phyloP scores from a whole-genome alignment of 2,329 filamentous ascomycete genomes.

The Aspergillus amoenus region DNA sequence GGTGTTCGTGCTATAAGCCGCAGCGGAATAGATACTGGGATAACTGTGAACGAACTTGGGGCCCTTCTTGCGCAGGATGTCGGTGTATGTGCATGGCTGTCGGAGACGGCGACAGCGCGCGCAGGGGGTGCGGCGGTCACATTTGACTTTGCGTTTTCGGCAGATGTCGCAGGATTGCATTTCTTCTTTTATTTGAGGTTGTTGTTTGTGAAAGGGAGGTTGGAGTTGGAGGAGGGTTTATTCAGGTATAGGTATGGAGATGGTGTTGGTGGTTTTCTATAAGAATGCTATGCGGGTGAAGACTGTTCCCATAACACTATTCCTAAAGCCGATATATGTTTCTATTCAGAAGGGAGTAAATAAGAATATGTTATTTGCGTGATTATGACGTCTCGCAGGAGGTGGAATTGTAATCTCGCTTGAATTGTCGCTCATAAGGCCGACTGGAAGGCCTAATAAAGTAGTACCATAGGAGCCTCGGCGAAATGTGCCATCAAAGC shows the following conservation, averaged over 20 bases:
- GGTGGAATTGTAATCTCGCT: neutral
- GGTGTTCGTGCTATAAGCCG: neutral
- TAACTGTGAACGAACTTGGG: conserved; percentile 5
- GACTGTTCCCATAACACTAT: neutral
- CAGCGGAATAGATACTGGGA: neutral
- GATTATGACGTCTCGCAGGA: too few species aligned
- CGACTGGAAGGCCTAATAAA: too few species aligned
- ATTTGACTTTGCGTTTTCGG: conserved; percentile 9
- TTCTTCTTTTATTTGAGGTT: neutral
- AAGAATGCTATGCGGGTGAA: too few species aligned
- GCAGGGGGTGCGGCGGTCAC: conserved; percentile 2
- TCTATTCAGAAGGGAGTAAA: neutral
- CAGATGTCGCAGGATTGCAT: conserved; percentile 11
- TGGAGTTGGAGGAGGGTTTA: neutral
- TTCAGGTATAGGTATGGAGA: too few species aligned
- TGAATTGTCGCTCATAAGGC: conserved; percentile 1
- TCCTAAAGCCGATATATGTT: neutral
- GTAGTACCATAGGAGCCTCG: too few species aligned
- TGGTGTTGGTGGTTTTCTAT: neutral
- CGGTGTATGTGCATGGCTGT: conserved; percentile 4
- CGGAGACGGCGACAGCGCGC: conserved; percentile 3
- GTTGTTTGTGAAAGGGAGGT: neutral
- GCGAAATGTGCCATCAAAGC: too few species aligned
- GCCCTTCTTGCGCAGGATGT: conserved; percentile 3
- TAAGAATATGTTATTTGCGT: neutral